Conservation (phyloP, 306 rosid genomes). For the apple (Malus domestica) region ASM211411v1 NC_041802.1:31712001-31712500, state of each 20-base stretch:
- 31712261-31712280: not conserved
- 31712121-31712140: not conserved
- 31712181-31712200: not conserved
- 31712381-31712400: constrained; percentile 71
- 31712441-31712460: constrained; percentile 11
- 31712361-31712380: constrained; percentile 50
- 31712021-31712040: not conserved
- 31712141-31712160: not conserved
- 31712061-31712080: not conserved
- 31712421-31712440: constrained; percentile 59
- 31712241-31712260: not conserved
- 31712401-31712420: constrained; percentile 51
- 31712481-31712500: constrained; percentile 84
- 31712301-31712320: not conserved
- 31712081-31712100: not conserved
- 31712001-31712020: constrained; percentile 2
- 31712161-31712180: too few species aligned
- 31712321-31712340: not conserved
- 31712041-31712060: not conserved
- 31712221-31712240: not conserved
- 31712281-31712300: not conserved
- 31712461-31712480: constrained; percentile 62
- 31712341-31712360: not conserved
- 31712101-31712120: not conserved
- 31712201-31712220: not conserved